phyloP scores from a whole-genome alignment of 2,329 filamentous ascomycete genomes.

The Penicillium sp. region DNA sequence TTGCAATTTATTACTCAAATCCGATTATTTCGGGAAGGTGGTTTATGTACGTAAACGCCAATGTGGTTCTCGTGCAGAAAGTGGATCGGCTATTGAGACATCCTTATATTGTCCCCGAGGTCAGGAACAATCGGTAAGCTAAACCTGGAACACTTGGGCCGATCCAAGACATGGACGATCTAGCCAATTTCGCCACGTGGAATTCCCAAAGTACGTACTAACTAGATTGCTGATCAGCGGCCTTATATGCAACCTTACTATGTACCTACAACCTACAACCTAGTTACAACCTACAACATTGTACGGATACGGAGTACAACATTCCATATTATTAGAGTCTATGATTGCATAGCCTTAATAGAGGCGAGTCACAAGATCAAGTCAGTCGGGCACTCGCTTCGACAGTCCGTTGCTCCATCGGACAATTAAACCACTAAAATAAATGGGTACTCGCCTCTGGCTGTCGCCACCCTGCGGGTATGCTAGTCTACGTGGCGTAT shows the following conservation, averaged over 20 bases:
- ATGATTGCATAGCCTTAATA: background rate
- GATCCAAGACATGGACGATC: background rate
- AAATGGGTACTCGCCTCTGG: background rate
- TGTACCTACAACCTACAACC: background rate
- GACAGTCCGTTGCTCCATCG: background rate
- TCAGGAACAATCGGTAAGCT: background rate
- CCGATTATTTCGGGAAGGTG: background rate
- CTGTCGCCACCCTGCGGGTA: background rate
- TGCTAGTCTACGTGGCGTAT: background rate
- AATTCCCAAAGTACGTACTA: background rate
- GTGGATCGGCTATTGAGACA: background rate
- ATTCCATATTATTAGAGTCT: background rate
- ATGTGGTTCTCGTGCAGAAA: background rate
- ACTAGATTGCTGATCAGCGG: background rate
- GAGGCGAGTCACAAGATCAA: background rate
- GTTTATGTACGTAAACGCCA: background rate
- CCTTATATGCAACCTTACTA: background rate
- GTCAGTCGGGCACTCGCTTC: background rate
- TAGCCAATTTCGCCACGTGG: conserved; percentile 8
- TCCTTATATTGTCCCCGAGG: background rate
- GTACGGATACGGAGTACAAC: background rate
- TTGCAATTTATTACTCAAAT: background rate
- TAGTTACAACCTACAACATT: background rate
- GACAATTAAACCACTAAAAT: background rate
- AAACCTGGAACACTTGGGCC: background rate